Evolutionary conservation across 1,284 basidiomycete genomes (phyloP).

Genomic region (Austroboletus novae-zelandiae): DNA sequence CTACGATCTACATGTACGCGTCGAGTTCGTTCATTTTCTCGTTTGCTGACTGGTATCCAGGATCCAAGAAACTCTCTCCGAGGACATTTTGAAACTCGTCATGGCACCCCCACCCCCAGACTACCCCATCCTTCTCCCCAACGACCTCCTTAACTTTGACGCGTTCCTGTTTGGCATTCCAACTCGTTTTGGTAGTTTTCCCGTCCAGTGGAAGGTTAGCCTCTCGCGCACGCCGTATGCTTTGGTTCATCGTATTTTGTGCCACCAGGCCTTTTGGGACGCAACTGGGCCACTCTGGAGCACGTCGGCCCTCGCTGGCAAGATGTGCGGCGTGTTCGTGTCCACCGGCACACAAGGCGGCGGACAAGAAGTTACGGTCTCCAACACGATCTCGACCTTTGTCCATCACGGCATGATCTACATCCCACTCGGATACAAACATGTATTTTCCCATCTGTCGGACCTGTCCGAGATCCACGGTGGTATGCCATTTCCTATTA

Average conservation of each 20-base stretch:
- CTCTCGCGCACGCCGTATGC: background rate
- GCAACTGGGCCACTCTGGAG: constrained; percentile 79
- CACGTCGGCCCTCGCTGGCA: constrained; percentile 69
- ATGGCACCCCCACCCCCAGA: constrained; percentile 69
- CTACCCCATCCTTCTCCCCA: constrained; percentile 71
- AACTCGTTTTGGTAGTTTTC: constrained; percentile 74
- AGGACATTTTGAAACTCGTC: constrained; percentile 78
- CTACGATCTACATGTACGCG: constrained; percentile 71
- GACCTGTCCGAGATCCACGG: constrained; percentile 68
- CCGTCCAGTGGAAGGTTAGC: constrained; percentile 66
- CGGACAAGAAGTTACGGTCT: constrained; percentile 71
- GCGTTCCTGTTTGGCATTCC: constrained; percentile 76
- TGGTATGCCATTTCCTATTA: constrained; percentile 42
- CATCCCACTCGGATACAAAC: constrained; percentile 78
- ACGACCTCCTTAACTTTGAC: constrained; percentile 65
- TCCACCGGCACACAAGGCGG: constrained; percentile 66
- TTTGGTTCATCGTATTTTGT: background rate
- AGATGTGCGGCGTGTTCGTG: constrained; percentile 76
- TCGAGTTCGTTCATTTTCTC: background rate
- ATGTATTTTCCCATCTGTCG: constrained; percentile 54
- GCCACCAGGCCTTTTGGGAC: constrained; percentile 72
- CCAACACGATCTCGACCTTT: constrained; percentile 69
- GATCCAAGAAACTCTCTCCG: constrained; percentile 81
- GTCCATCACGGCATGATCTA: constrained; percentile 79
- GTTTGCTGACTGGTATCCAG: constrained; percentile 33